Evolutionary conservation across 2,329 filamentous ascomycete species (phyloP).

Genomic region (Hypoxylon sp.): DNA sequence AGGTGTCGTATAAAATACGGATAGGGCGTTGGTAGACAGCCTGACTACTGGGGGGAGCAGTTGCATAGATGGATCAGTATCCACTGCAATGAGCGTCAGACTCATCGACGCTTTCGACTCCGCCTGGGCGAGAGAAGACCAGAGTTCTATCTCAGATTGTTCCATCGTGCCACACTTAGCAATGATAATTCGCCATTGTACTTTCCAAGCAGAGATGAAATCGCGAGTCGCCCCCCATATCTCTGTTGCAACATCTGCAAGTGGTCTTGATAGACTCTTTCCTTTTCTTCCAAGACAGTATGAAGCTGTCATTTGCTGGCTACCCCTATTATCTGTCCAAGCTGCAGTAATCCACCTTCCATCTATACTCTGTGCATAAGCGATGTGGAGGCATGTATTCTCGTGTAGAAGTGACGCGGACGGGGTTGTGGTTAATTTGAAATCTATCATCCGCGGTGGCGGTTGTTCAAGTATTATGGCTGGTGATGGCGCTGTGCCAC

Average conservation of each 20-base stretch:
- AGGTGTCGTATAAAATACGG: constrained; percentile 72
- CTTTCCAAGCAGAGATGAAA: constrained; percentile 77
- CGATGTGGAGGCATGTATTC: constrained; percentile 84
- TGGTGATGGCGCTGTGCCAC: constrained; percentile 73
- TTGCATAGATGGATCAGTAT: constrained; percentile 75
- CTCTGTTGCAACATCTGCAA: constrained; percentile 78
- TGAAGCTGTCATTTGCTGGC: constrained; percentile 79
- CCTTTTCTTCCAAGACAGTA: constrained; percentile 78
- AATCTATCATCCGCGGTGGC: constrained; percentile 80
- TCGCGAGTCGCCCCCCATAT: constrained; percentile 84
- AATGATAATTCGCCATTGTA: constrained; percentile 84
- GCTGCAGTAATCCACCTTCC: constrained; percentile 83
- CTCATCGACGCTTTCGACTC: constrained; percentile 68
- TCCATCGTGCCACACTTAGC: constrained; percentile 80
- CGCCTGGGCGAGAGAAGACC: constrained; percentile 67
- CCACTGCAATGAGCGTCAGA: constrained; percentile 74
- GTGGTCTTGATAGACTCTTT: constrained; percentile 64
- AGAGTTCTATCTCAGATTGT: constrained; percentile 73
- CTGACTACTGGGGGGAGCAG: constrained; percentile 70
- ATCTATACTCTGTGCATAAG: constrained; percentile 82
- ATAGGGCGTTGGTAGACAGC: constrained; percentile 62
- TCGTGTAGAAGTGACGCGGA: constrained; percentile 82
- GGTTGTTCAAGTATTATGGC: constrained; percentile 80
- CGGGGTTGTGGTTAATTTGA: constrained; percentile 77
- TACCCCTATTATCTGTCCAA: constrained; percentile 85